These are phyloP conservation scores for Boletellus sp. DNA, from an alignment of 768 basidiomycete species.

Conservation along the genomic window DNA sequence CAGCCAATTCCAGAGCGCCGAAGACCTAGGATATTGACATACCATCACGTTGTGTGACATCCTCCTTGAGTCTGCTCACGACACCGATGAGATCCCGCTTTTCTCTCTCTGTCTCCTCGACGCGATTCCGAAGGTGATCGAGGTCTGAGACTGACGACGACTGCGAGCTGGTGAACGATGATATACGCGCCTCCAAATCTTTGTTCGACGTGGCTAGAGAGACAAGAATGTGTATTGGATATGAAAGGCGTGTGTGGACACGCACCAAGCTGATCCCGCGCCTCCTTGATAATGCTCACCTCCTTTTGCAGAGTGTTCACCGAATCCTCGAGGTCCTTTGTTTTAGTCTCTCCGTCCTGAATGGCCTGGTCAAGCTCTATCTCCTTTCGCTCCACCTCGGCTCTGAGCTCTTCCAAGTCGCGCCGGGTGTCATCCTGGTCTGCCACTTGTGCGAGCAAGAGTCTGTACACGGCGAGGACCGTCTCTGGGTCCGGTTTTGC, in stretches of 20 bases:
- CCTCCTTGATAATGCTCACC: constrained; percentile 50
- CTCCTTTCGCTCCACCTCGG: constrained; percentile 67
- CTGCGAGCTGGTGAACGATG: constrained; percentile 54
- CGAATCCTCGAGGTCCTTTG: constrained; percentile 53
- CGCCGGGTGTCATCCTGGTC: constrained; percentile 54
- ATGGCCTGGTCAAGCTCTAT: constrained; percentile 82
- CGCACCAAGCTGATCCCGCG: constrained; percentile 66
- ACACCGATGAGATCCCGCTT: constrained; percentile 86
- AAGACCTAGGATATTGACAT: constrained; percentile 13
- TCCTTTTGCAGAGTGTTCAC: constrained; percentile 54
- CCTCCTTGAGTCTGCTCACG: constrained; percentile 78
- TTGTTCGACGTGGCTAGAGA: constrained; percentile 42
- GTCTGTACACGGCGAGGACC: constrained; percentile 59
- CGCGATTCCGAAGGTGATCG: constrained; percentile 52
- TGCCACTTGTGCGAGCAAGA: constrained; percentile 52
- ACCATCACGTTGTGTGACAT: constrained; percentile 75
- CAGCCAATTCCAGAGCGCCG: background rate
- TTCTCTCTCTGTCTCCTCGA: constrained; percentile 81
- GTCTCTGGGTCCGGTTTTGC: constrained; percentile 54
- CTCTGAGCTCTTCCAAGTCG: constrained; percentile 68
- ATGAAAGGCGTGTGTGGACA: constrained; percentile 12
- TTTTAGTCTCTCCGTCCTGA: constrained; percentile 66
- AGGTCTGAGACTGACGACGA: constrained; percentile 61
- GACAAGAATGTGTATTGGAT: constrained; percentile 9
- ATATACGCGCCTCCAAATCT: constrained; percentile 52